phyloP scores from a whole-genome alignment of 768 basidiomycete species.

The Lentinula sp. region DNA sequence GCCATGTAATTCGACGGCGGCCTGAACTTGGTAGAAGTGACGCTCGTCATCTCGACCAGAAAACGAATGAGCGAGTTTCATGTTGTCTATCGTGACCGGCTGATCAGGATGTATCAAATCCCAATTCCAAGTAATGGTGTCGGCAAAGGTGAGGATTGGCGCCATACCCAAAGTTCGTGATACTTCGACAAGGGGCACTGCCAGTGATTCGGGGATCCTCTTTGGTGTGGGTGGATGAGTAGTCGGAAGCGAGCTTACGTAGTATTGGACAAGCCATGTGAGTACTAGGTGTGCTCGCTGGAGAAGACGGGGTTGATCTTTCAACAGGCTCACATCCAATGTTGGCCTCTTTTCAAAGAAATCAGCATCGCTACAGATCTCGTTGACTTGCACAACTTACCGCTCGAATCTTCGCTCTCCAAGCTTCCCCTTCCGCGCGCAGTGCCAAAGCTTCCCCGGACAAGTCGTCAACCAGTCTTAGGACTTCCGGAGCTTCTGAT shows the following conservation, averaged over 20 bases:
- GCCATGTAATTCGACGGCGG: slow-evolving; percentile 79
- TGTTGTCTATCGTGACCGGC: slow-evolving; percentile 66
- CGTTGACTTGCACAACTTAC: slow-evolving; percentile 37
- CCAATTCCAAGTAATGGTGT: slow-evolving; percentile 95
- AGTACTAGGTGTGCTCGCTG: slow-evolving; percentile 88
- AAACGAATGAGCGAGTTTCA: slow-evolving; percentile 68
- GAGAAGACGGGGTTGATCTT: slow-evolving; percentile 49
- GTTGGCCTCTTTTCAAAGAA: slow-evolving; percentile 55
- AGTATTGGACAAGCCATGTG: slow-evolving; percentile 86
- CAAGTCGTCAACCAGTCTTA: slow-evolving; percentile 55
- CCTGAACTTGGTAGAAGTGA: slow-evolving; percentile 84
- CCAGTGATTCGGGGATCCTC: slow-evolving; percentile 68
- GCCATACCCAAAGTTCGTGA: slow-evolving; percentile 80
- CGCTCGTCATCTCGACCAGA: slow-evolving; percentile 82
- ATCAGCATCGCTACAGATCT: slow-evolving; percentile 7
- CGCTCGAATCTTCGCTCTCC: slow-evolving; percentile 45
- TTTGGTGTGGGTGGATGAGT: slow-evolving; percentile 30
- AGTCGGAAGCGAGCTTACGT: slow-evolving; percentile 72
- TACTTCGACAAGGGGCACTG: slow-evolving; percentile 71
- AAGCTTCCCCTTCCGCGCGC: slow-evolving; percentile 52
- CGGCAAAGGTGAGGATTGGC: slow-evolving; percentile 92
- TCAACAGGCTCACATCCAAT: slow-evolving; percentile 49
- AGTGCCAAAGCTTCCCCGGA: slow-evolving; percentile 40
- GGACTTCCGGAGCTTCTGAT: slow-evolving; percentile 40
- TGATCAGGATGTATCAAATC: slow-evolving; percentile 48